Evolutionary conservation across 257 asterid species (phyloP).

Genomic region (Ocimum tenuiflorum): DNA sequence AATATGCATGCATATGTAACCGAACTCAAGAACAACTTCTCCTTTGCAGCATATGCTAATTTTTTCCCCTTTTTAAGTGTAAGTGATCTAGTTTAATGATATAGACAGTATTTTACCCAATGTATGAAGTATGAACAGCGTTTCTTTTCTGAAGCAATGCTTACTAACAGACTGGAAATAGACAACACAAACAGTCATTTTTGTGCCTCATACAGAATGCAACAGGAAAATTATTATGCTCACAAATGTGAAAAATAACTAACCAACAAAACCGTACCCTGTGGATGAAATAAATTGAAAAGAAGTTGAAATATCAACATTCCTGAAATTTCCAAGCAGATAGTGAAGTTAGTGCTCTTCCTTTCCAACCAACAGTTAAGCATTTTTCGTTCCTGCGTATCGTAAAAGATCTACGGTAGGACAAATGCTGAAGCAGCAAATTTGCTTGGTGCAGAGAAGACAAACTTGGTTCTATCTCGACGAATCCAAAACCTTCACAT

Average conservation of each 20-base stretch:
- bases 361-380: slow-evolving; percentile 47
- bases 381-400: slow-evolving; percentile 28
- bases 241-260: no score
- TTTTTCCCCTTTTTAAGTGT: no score
- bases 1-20: no score
- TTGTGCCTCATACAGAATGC: neutral
- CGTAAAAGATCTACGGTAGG: slow-evolving; percentile 29
- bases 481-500: slow-evolving; percentile 27
- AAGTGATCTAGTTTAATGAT: no score
- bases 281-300: neutral
- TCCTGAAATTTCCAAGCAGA: slow-evolving; percentile 39
- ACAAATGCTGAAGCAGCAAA: slow-evolving; percentile 23
- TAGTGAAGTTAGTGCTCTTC: slow-evolving; percentile 29
- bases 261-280: neutral
- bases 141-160: neutral
- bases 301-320: neutral
- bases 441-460: slow-evolving; percentile 31
- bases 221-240: neutral
- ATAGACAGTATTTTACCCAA: neutral
- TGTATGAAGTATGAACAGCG: neutral
- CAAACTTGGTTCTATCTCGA: slow-evolving; percentile 29
- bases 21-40: no score
- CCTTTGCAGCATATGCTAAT: neutral
- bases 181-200: neutral
- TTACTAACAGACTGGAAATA: neutral